A percentile compares a stretch with the other conserved stretches of the same genome.
Conservation (phyloP, 1,284 basidiomycete genomes). For the Lignosus rhinocerotis region DNA sequence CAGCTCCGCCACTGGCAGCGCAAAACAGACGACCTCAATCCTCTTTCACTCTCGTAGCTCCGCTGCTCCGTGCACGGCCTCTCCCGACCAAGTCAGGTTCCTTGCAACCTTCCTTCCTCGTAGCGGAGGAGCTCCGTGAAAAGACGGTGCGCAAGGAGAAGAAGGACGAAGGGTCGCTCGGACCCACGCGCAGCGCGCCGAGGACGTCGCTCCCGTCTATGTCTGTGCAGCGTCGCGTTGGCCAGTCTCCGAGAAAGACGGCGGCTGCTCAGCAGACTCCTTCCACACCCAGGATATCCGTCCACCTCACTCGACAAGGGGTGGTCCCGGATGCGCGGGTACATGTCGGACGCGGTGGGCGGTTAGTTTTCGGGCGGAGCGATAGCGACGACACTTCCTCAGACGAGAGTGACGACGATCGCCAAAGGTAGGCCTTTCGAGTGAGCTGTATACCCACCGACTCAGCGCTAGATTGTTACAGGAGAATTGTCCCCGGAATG, state of each 20-base stretch:
- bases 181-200: conserved; percentile 3
- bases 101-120: background rate
- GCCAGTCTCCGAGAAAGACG: conserved; percentile 5
- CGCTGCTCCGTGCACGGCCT: conserved; percentile 4
- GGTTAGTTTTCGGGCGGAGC: conserved; percentile 6
- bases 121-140: conserved; percentile 2
- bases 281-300: background rate
- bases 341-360: conserved; percentile 2
- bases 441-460: background rate
- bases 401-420: background rate
- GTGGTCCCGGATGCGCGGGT: background rate
- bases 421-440: background rate
- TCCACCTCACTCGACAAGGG: background rate
- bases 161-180: background rate
- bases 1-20: background rate
- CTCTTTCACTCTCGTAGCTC: conserved; percentile 20
- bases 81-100: conserved; percentile 8
- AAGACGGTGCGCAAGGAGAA: background rate
- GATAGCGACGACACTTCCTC: conserved; percentile 3
- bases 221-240: conserved; percentile 20
- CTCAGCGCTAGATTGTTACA: background rate
- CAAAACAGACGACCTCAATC: conserved; percentile 10
- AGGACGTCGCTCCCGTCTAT: conserved; percentile 13
- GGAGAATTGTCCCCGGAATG: background rate
- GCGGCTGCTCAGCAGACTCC: background rate